phyloP scores from a whole-genome alignment of 2,329 filamentous ascomycete species.

The Septoria linicola region DNA sequence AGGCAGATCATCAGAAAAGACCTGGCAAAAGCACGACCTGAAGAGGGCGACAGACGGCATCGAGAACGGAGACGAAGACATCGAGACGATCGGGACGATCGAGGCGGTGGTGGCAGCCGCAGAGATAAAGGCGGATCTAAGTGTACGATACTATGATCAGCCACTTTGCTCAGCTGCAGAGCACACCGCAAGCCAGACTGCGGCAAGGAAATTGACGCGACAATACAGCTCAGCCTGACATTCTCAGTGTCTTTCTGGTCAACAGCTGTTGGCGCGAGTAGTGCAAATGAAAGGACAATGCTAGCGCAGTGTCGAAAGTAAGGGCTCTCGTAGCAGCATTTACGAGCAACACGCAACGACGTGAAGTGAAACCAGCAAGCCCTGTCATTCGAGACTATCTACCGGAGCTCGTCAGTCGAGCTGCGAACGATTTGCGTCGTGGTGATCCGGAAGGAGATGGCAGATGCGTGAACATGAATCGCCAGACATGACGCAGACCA shows the following conservation, averaged over 20 bases:
- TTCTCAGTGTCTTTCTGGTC: not conserved
- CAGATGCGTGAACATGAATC: no score
- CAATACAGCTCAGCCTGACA: not conserved
- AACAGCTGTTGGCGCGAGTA: not conserved
- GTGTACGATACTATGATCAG: constrained; percentile 26
- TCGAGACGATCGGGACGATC: constrained; percentile 15
- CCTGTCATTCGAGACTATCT: not conserved
- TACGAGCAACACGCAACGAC: not conserved
- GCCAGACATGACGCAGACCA: no score
- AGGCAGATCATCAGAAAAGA: constrained; percentile 41
- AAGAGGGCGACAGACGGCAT: constrained; percentile 19
- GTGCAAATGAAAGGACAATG: not conserved
- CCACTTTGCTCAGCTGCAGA: not conserved
- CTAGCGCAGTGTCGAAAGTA: not conserved
- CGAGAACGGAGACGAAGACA: constrained; percentile 16
- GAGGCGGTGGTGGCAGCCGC: constrained; percentile 6
- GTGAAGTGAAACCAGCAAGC: not conserved
- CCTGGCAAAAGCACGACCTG: constrained; percentile 26
- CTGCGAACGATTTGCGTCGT: no score
- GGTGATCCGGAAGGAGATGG: no score
- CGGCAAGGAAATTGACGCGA: not conserved
- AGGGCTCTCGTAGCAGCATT: not conserved
- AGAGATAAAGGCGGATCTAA: constrained; percentile 18
- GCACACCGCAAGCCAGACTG: not conserved
- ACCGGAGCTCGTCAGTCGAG: no score